Evolutionary conservation across 345 rosid species (phyloP).

Genomic region (Microthlaspi erraticum): DNA sequence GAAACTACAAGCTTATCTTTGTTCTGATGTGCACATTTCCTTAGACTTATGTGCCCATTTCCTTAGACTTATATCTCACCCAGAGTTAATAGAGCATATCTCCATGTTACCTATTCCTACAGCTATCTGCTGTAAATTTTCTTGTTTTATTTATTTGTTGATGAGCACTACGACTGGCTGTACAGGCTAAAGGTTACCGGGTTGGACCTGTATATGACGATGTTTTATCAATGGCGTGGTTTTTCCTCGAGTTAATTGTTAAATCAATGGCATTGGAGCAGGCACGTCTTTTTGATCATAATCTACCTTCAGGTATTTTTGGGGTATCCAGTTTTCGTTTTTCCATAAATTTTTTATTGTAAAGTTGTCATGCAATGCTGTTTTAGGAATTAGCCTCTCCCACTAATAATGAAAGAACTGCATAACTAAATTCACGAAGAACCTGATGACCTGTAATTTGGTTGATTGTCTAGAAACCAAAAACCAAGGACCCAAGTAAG

Average conservation of each 20-base stretch:
- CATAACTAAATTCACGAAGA: constrained; percentile 13
- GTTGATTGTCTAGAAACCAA: constrained; percentile 20
- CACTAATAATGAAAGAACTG: constrained; percentile 14
- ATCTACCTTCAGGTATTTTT: constrained; percentile 81
- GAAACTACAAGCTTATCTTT: constrained; percentile 15
- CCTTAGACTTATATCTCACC: too few species aligned
- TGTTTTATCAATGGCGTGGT: constrained; percentile 99
- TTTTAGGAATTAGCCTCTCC: constrained; percentile 11
- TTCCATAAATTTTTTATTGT: background rate
- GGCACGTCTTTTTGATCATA: constrained; percentile 82
- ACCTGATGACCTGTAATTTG: constrained; percentile 16
- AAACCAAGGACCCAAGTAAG: constrained; percentile 5
- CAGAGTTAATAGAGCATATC: constrained; percentile 20
- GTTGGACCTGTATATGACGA: constrained; percentile 99
- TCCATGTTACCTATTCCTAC: constrained; percentile 16
- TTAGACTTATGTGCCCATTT: too few species aligned
- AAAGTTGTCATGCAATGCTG: constrained; percentile 20
- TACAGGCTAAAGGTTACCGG: constrained; percentile 99
- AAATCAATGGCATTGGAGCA: constrained; percentile 99
- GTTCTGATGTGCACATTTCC: constrained; percentile 19
- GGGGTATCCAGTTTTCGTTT: constrained; percentile 28
- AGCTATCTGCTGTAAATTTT: constrained; percentile 28
- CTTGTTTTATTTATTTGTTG: constrained; percentile 7
- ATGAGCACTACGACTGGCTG: constrained; percentile 27
- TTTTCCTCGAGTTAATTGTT: constrained; percentile 96